Evolutionary conservation across 1,284 basidiomycete species (phyloP), one percentile per base, ranked within the genome.

Genomic region (Limonomyces culmigenus): DNA sequence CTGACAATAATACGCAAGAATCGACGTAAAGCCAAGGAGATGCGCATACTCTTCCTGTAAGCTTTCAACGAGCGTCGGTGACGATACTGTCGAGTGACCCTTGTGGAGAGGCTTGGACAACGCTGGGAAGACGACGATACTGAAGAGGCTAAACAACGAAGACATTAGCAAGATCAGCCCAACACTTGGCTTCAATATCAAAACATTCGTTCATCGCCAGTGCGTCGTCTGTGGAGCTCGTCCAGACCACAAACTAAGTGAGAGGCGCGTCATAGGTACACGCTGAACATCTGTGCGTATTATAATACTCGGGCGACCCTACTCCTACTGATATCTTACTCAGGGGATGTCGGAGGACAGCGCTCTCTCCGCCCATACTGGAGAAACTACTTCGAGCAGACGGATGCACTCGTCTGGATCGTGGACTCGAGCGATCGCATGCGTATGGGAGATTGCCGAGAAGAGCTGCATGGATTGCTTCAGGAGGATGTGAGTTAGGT

Each of bases 21-120:
- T 51, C 70, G 91, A 37, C 77, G 77, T 54, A 93, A 92, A 56
- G 91, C 93, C 58, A 80, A 76, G 52, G 92, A 98, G 53, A 92
- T 97, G 77, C 74, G 95, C 29, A 72, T 98, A 38, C 67, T 99
- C 31, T 98, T 98, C 57, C 74, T 99, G 86, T 91, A 44, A 49
- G 42, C 8, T 8, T 30, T n/a, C 29, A 17, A 10, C 21, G 17
- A 12, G 33, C 20, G 16, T 18, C 14, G 16, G 30, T 18, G 3
- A 18, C 35, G 32, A 23, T 31, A 25, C 38, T 32, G 33, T 35
- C 52, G n/a, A n/a, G n/a, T n/a, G n/a, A n/a, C n/a, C n/a, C n/a
- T n/a, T n/a, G n/a, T n/a, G n/a, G n/a, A 95, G 91, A 34, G 93
- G 95, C n/a, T 73, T 99, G 12, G 95, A 98, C 58, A 98, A 99